A percentile compares a stretch with the other conserved stretches of the same genome.
These are phyloP conservation scores for Jackrogersella minutella DNA, from an alignment of 495 filamentous ascomycete species.

Conservation along the genomic window DNA sequence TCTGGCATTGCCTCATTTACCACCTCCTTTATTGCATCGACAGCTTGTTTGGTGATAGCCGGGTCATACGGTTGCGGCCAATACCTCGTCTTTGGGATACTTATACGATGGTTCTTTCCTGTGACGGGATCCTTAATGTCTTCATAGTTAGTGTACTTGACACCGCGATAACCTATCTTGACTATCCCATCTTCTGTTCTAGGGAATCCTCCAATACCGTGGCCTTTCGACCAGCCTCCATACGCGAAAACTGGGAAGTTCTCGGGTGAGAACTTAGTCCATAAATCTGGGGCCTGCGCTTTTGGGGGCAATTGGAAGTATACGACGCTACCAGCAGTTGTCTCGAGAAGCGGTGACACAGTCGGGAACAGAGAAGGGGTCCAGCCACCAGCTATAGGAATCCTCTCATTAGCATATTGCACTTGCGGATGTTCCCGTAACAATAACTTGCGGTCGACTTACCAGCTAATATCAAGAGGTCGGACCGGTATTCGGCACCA, in stretches of 20 bases:
- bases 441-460: not conserved
- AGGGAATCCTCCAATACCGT: constrained; percentile 49
- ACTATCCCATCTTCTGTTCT: constrained; percentile 43
- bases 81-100: constrained; percentile 45
- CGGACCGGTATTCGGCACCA: constrained; percentile 37
- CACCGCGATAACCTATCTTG: constrained; percentile 55
- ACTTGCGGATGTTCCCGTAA: not conserved
- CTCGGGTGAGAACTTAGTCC: constrained; percentile 40
- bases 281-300: constrained; percentile 27
- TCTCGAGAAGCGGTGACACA: constrained; percentile 47
- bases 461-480: constrained; percentile 31
- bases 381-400: constrained; percentile 36
- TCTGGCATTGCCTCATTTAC: constrained; percentile 47
- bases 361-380: constrained; percentile 40
- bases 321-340: constrained; percentile 50
- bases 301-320: constrained; percentile 43
- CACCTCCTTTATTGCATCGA: constrained; percentile 41
- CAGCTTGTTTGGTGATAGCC: constrained; percentile 25
- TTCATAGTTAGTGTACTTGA: constrained; percentile 49
- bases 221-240: constrained; percentile 35
- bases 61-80: constrained; percentile 38
- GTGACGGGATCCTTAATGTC: constrained; percentile 4
- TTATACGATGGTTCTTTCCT: constrained; percentile 36
- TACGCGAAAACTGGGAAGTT: constrained; percentile 43
- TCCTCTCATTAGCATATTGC: not conserved